Evolutionary conservation across 257 asterid genomes (phyloP).

Genomic region (Petrea volubilis): DNA sequence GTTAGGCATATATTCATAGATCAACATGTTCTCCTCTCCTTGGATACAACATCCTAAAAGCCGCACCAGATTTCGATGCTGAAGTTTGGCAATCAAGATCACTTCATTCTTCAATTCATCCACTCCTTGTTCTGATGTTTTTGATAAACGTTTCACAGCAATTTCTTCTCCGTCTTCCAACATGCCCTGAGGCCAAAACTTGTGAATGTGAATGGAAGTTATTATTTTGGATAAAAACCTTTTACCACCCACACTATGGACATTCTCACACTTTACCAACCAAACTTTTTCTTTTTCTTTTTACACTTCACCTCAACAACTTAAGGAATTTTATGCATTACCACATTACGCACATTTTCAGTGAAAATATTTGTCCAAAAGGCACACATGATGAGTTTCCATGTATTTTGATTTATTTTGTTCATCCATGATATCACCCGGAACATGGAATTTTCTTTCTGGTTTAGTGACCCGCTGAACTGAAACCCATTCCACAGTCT

Average conservation of each 20-base stretch:
- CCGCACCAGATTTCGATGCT: conserved; percentile 2
- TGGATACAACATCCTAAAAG: neutral
- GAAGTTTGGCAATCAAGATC: neutral
- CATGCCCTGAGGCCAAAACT: neutral
- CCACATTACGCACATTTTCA: too few species aligned
- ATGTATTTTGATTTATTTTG: too few species aligned
- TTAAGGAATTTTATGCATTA: too few species aligned
- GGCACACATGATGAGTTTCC: too few species aligned
- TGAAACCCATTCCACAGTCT: conserved; percentile 21
- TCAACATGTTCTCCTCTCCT: conserved; percentile 14
- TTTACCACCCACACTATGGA: too few species aligned
- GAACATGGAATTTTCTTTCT: neutral
- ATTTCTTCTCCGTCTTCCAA: conserved; percentile 10
- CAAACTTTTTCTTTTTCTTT: too few species aligned
- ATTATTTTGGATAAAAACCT: too few species aligned
- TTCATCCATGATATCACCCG: neutral
- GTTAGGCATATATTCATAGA: conserved; percentile 16
- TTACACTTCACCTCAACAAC: too few species aligned
- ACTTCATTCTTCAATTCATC: neutral
- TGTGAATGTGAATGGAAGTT: neutral
- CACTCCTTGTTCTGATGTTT: conserved; percentile 12
- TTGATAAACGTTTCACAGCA: conserved; percentile 11
- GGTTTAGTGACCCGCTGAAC: neutral
- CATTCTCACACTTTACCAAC: too few species aligned
- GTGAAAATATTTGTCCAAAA: too few species aligned